phyloP scores from a whole-genome alignment of 2,329 filamentous ascomycete genomes.

The Pseudogymnoascus sp. region DNA sequence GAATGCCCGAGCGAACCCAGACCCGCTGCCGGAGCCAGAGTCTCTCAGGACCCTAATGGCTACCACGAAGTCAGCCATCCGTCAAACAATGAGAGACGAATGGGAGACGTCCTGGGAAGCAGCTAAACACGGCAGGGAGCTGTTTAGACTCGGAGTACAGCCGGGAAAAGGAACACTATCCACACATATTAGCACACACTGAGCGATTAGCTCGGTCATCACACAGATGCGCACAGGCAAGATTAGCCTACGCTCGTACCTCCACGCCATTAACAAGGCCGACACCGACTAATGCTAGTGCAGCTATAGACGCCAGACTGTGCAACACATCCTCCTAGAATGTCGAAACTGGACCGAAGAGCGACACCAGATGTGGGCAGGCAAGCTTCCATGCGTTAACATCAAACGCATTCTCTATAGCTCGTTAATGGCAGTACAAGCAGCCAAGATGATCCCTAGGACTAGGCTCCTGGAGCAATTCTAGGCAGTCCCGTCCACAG shows the following conservation, averaged over 20 bases:
- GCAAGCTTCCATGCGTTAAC: slow-evolving; percentile 18
- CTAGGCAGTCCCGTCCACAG: slow-evolving; percentile 20
- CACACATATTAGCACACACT: slow-evolving; percentile 12
- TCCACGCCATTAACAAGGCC: slow-evolving; percentile 25
- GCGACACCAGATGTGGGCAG: slow-evolving; percentile 20
- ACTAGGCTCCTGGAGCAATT: slow-evolving; percentile 26
- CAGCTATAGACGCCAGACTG: background rate
- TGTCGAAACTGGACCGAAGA: slow-evolving; percentile 22
- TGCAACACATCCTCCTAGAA: slow-evolving; percentile 25
- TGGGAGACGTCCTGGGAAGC: slow-evolving; percentile 19
- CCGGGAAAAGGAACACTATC: slow-evolving; percentile 12
- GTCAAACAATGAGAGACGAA: slow-evolving; percentile 18
- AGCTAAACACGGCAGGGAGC: slow-evolving; percentile 18
- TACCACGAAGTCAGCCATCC: slow-evolving; percentile 13
- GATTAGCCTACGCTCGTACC: slow-evolving; percentile 23
- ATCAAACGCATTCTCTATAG: slow-evolving; percentile 30
- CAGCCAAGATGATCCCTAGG: slow-evolving; percentile 29
- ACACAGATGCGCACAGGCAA: slow-evolving; percentile 17
- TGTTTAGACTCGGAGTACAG: slow-evolving; percentile 17
- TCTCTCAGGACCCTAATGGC: slow-evolving; percentile 14
- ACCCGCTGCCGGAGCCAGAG: slow-evolving; percentile 14
- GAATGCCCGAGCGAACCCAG: slow-evolving; percentile 7
- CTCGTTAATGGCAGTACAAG: slow-evolving; percentile 26
- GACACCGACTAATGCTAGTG: slow-evolving; percentile 25
- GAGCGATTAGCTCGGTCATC: slow-evolving; percentile 22